Conservation (phyloP, 2,329 filamentous ascomycete species). For the Lachnum nothofagi region DNA sequence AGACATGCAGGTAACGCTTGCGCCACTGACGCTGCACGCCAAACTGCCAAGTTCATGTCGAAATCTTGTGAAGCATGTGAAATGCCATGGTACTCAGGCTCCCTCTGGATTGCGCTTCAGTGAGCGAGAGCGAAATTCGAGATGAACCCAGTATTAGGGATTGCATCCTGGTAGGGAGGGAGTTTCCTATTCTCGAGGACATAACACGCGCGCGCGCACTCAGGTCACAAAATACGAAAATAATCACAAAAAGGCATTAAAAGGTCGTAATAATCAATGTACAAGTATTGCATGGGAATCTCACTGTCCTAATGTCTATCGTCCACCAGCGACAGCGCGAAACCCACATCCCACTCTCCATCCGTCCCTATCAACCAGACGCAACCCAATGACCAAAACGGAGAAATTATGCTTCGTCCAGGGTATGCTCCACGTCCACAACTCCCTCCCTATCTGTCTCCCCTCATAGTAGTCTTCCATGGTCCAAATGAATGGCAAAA, state of each 20-base stretch:
- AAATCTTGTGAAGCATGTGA: too few species aligned
- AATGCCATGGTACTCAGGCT: too few species aligned
- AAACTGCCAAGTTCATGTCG: too few species aligned
- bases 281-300: slow-evolving; percentile 26
- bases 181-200: too few species aligned
- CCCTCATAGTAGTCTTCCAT: slow-evolving; percentile 1
- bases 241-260: slow-evolving; percentile 8
- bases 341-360: slow-evolving; percentile 4
- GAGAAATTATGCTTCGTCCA: slow-evolving; percentile 9
- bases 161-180: too few species aligned
- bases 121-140: too few species aligned
- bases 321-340: slow-evolving; percentile 3
- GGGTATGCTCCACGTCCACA: background rate
- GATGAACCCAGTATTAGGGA: too few species aligned
- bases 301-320: slow-evolving; percentile 21
- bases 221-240: background rate
- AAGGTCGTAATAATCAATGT: slow-evolving; percentile 22
- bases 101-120: too few species aligned
- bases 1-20: too few species aligned
- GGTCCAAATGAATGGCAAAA: slow-evolving; percentile 12
- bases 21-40: too few species aligned
- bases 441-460: background rate
- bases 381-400: background rate
- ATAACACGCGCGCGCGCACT: too few species aligned
- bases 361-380: slow-evolving; percentile 11